These are phyloP conservation scores for Ilyonectria mors-panacis DNA, from an alignment of 2,329 filamentous ascomycete genomes.

Conservation along the genomic window DNA sequence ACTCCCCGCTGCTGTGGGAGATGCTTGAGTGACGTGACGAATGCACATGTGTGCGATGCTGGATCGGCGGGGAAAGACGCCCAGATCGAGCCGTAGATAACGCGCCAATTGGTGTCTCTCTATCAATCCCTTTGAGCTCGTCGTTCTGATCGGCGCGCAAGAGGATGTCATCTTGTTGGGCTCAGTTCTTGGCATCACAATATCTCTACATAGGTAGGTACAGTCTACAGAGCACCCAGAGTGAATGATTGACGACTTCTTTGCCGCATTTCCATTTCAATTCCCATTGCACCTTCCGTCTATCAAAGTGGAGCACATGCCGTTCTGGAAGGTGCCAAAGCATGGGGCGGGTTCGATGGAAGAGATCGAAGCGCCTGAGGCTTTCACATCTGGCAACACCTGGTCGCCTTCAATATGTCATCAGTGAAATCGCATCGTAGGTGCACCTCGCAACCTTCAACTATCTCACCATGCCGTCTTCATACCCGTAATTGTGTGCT, in stretches of 20 bases:
- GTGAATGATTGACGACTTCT: background rate
- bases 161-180: background rate
- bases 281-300: background rate
- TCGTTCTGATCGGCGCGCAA: background rate
- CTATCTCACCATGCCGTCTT: background rate
- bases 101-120: background rate
- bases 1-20: background rate
- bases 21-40: background rate
- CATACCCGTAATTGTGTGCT: background rate
- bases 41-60: background rate
- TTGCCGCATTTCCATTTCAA: background rate
- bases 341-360: background rate
- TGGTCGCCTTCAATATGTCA: background rate
- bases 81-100: background rate
- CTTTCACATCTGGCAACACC: background rate
- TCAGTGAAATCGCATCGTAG: background rate
- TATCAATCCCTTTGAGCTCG: background rate
- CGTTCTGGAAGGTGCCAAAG: background rate
- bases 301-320: background rate
- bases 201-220: background rate
- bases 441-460: background rate
- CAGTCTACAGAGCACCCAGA: background rate
- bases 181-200: background rate
- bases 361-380: background rate
- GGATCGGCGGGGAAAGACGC: slow-evolving; percentile 1